phyloP scores from a whole-genome alignment of 2,329 filamentous ascomycete genomes.

The Pseudocercospora vitis region DNA sequence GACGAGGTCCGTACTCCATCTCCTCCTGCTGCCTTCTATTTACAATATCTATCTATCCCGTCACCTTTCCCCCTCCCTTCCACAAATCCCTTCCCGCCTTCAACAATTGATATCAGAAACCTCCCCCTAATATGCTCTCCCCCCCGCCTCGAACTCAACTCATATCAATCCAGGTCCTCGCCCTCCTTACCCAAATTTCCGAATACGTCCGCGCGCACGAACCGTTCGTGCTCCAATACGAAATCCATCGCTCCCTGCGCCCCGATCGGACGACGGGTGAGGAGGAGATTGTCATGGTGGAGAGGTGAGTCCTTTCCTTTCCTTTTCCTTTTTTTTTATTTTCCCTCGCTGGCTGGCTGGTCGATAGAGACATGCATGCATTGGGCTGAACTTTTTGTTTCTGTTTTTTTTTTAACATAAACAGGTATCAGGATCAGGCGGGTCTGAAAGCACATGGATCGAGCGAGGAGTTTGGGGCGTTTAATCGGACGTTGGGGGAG shows the following conservation, averaged over 20 bases:
- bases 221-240: conserved; percentile 18
- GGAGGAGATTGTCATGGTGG: conserved; percentile 25
- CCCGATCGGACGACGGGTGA: conserved; percentile 20
- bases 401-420: not conserved
- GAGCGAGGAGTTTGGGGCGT: conserved; percentile 18
- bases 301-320: no score
- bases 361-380: no score
- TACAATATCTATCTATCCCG: not conserved
- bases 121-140: no score
- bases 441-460: conserved; percentile 20
- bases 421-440: conserved; percentile 16
- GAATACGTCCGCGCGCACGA: conserved; percentile 18
- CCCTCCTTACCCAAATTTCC: conserved; percentile 15
- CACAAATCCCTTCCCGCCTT: not conserved
- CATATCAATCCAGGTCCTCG: conserved; percentile 13
- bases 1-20: conserved; percentile 14
- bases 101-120: no score
- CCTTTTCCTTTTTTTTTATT: no score
- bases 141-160: no score
- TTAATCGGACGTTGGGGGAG: conserved; percentile 22
- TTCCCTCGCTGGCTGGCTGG: no score
- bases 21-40: no score
- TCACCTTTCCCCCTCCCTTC: not conserved
- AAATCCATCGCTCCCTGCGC: conserved; percentile 19
- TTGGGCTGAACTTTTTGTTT: no score